Evolutionary conservation across 2,329 filamentous ascomycete species (phyloP).

Genomic region (Fusarium sp.): DNA sequence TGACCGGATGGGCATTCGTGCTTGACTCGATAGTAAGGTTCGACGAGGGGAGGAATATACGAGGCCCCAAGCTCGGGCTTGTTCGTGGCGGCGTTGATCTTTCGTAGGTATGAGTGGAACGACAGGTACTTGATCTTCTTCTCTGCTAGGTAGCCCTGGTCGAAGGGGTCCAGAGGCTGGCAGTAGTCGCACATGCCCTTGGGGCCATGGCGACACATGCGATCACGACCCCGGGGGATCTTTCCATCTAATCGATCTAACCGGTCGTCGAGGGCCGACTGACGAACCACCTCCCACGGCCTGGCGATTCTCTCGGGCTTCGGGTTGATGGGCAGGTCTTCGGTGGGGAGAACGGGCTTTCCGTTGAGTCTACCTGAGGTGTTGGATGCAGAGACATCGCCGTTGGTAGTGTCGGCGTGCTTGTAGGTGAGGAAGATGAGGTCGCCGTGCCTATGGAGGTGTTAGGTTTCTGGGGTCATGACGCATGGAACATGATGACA

Average conservation of each 20-base stretch:
- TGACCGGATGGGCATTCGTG: conserved; percentile 93
- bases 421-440: conserved; percentile 88
- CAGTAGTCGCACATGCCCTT: conserved; percentile 99
- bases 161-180: conserved; percentile 95
- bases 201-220: conserved; percentile 94
- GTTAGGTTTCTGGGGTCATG: conserved; percentile 5
- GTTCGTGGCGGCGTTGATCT: conserved; percentile 96
- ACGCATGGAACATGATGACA: conserved; percentile 23
- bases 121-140: conserved; percentile 99
- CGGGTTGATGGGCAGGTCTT: conserved; percentile 73
- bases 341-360: conserved; percentile 74
- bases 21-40: conserved; percentile 92
- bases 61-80: conserved; percentile 93
- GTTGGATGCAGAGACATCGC: conserved; percentile 42
- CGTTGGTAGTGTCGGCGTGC: conserved; percentile 59
- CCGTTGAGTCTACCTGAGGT: conserved; percentile 81
- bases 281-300: conserved; percentile 87
- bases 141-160: conserved; percentile 86
- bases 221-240: conserved; percentile 80
- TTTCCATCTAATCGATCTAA: conserved; percentile 92
- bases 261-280: conserved; percentile 86
- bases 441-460: conserved; percentile 75
- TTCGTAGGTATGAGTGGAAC: conserved; percentile 93
- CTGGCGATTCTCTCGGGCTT: conserved; percentile 68
- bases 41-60: conserved; percentile 93